Base-by-base conservation (phyloP, 805 yeast species). In the Suhomyces emberorum region DNA sequence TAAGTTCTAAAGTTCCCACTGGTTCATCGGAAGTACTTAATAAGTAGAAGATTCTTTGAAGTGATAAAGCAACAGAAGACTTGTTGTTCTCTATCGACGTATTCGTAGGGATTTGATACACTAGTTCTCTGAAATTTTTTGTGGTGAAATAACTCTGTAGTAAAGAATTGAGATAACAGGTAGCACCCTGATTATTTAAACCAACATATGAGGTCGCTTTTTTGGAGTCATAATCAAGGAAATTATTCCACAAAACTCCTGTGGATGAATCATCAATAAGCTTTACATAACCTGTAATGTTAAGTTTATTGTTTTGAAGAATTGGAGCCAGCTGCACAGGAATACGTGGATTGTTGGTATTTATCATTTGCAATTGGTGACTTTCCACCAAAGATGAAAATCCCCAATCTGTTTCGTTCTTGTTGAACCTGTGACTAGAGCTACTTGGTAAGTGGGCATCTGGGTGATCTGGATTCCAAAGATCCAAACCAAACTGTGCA, bases 121-220 rank as follows among this genome's bases (percentile, higher is more conserved):
- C 98, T 38, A 88, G 76, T 50, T 79, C 79, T 44, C 97, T 74
- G 63, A 93, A 93, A 20, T 69, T 66, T 44, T 79, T 79, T 0
- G 98, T 93, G 54, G 87, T 87, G 57, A 72, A 93, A 48, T 93
- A 84, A 8, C 96, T 85, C 59, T 93, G 98, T 36, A 93, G 62
- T 41, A 93, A 70, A 0, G 98, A 91, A 58, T 93, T 93, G 55
- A 93, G 74, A 61, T 93, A 93, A 59, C 99, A 93, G 0, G 99
- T 93, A 2, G 99, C 99, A 44, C 98, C 99, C 65, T 93, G 99
- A 54, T 93, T 93, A 47, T 79, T 82, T 43, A 93, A 76, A 1
- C 99, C 99, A 7, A 88, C 95, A 55, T 72, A 88, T 0, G 98
- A 97, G 0, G 98, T 87, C 35, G 69, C 79, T 49, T 80, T 76